Evolutionary conservation across 1,139 yeast species (phyloP), one percentile per base, ranked within the genome.

Genomic region (Kodamaea fungicola): DNA sequence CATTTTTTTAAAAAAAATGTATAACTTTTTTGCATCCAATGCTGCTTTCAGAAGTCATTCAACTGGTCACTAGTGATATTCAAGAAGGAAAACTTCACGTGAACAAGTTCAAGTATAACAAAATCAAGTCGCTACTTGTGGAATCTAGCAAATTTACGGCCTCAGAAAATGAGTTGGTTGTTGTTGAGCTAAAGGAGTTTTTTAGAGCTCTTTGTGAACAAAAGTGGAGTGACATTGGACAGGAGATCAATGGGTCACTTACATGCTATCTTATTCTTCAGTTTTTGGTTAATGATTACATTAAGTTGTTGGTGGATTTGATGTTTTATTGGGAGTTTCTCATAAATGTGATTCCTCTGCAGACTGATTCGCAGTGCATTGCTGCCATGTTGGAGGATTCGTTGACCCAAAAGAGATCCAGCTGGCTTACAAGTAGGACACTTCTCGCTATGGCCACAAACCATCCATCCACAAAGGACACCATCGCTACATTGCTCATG

Each of bases 381-480:
- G 24, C 33, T 9, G 29, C 30, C 8, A 16, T 34, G 26, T 12
- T 30, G 10, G 6, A 9, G 8, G 33, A 34, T 25, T 10, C 22
- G 6, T 12, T 25, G 7, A 12, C 27, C 8, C 28, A 13, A 9
- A 23, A 26, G 4, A 13, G 21, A 4, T 31, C 35, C 8, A 32
- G 39, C 24, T 35, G 39, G 39, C 12, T 35, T 9, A 27, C 29
- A 7, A 12, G 30, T 3, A 35, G 27, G 26, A 26, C 32, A 6
- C 26, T 35, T 10, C 21, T 31, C 4, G 12, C 12, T 2, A 35
- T 35, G 35, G 31, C 28, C 8, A 33, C 27, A 21, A 9, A 12
- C 5, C 12, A 9, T 4, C 13, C 12, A 10, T 22, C 3, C 7
- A 28, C 31, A 12, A 12, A 16, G 21, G 19, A 12, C 5, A 21